Evolutionary conservation across 495 filamentous ascomycete genomes (phyloP).

Genomic region (Lentithecium fluviatile): DNA sequence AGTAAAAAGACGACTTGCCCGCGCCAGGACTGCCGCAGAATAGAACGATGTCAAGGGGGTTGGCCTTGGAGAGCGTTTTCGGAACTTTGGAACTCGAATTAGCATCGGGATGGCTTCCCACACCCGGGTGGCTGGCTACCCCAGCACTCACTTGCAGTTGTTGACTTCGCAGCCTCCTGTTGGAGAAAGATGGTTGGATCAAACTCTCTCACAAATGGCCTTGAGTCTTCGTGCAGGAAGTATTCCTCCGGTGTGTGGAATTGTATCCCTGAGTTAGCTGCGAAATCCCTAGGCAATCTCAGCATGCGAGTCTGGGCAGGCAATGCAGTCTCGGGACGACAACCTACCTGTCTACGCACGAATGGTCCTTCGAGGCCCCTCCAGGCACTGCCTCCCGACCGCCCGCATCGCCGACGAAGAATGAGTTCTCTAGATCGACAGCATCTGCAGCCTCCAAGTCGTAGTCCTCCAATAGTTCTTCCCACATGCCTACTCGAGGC

Average conservation of each 20-base stretch:
- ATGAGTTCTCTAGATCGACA: slow-evolving; percentile 63
- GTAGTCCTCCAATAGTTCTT: slow-evolving; percentile 71
- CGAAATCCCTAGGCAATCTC: slow-evolving; percentile 61
- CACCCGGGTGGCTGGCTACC: slow-evolving; percentile 33
- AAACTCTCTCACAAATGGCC: slow-evolving; percentile 65
- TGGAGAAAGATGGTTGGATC: slow-evolving; percentile 58
- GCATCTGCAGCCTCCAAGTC: slow-evolving; percentile 60
- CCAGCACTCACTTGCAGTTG: slow-evolving; percentile 39
- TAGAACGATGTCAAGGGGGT: slow-evolving; percentile 71
- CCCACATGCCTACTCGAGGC: slow-evolving; percentile 87
- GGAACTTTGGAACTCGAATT: slow-evolving; percentile 24
- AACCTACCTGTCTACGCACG: slow-evolving; percentile 71
- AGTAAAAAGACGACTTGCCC: slow-evolving; percentile 90
- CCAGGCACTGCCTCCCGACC: slow-evolving; percentile 48
- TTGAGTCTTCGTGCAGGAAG: slow-evolving; percentile 66
- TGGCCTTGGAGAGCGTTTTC: slow-evolving; percentile 59
- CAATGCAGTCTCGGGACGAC: slow-evolving; percentile 2
- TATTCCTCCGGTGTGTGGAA: slow-evolving; percentile 91
- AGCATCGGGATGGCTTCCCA: slow-evolving; percentile 5
- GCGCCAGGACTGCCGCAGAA: slow-evolving; percentile 86
- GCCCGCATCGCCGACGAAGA: slow-evolving; percentile 92
- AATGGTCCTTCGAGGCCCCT: slow-evolving; percentile 59
- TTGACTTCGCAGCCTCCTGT: slow-evolving; percentile 30
- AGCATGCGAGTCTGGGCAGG: slow-evolving; percentile 15
- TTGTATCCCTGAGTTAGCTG: slow-evolving; percentile 72